Conservation (phyloP, 1,139 yeast genomes). For the Geotrichum aggregatum region DNA sequence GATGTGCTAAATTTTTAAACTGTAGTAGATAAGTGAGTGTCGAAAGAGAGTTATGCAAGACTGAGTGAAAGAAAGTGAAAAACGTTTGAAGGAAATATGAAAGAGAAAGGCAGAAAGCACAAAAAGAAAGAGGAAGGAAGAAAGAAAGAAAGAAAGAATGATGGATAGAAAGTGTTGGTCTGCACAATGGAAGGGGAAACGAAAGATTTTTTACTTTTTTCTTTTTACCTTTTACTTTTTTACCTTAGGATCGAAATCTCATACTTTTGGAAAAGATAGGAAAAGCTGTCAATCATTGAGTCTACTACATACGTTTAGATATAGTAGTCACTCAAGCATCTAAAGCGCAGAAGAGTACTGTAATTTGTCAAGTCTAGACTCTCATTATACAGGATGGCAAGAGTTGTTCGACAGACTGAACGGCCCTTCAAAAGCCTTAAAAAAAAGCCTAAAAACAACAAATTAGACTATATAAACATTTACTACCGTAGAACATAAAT, state of each 20-base stretch:
- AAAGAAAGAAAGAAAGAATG: not conserved
- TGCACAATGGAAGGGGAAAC: not conserved
- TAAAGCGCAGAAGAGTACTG: no score
- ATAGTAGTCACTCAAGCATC: no score
- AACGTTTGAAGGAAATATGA: not conserved
- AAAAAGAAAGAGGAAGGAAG: not conserved
- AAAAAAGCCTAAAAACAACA: no score
- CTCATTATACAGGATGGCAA: no score
- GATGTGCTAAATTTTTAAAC: not conserved
- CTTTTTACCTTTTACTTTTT: not conserved
- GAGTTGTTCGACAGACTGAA: no score
- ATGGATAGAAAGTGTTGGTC: not conserved
- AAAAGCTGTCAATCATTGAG: no score
- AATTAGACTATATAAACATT: no score
- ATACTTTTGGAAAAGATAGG: no score
- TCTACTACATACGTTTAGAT: no score
- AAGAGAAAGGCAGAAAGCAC: not conserved
- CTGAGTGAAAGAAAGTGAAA: not conserved
- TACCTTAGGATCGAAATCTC: not conserved
- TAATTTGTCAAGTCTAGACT: no score
- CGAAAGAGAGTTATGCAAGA: not conserved
- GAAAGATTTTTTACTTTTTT: not conserved
- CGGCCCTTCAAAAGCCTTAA: no score
- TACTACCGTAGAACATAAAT: no score
- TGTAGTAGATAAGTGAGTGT: not conserved